These are phyloP conservation scores for Syzygium jambos DNA, from an alignment of 345 rosid genomes.

Conservation along the genomic window DNA sequence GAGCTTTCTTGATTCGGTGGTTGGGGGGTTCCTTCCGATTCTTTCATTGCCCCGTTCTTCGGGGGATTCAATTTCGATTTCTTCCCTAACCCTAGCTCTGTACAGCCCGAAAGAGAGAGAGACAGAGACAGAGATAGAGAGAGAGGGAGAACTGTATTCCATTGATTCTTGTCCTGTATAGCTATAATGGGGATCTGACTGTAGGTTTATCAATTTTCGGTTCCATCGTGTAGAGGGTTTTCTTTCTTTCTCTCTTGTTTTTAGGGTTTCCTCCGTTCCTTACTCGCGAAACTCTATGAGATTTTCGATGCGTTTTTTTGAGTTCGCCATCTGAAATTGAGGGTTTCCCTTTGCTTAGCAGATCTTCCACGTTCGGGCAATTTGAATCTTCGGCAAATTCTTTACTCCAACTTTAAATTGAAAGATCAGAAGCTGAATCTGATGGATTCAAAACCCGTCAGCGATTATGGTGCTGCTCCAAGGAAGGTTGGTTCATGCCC, in stretches of 20 bases:
- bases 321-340: conserved; percentile 34
- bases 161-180: conserved; percentile 2
- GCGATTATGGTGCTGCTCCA: conserved; percentile 5
- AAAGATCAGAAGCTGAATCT: not conserved
- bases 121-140: not conserved
- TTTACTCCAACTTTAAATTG: not conserved
- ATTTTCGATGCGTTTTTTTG: conserved; percentile 35
- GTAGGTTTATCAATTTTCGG: conserved; percentile 3
- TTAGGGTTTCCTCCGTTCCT: not conserved
- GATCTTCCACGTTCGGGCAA: not conserved
- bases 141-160: not conserved
- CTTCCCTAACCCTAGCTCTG: not conserved
- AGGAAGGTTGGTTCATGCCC: conserved; percentile 33
- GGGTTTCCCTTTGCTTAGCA: conserved; percentile 19
- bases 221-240: not conserved
- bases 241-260: no score
- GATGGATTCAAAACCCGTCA: not conserved
- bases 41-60: not conserved
- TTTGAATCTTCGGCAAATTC: not conserved
- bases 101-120: not conserved
- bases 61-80: not conserved
- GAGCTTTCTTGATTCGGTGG: not conserved
- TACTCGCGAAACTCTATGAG: conserved; percentile 25
- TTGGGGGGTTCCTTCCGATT: not conserved
- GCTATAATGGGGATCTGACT: not conserved